Conservation (phyloP, 1,139 yeast genomes). For the Blastobotrys proliferans region DNA sequence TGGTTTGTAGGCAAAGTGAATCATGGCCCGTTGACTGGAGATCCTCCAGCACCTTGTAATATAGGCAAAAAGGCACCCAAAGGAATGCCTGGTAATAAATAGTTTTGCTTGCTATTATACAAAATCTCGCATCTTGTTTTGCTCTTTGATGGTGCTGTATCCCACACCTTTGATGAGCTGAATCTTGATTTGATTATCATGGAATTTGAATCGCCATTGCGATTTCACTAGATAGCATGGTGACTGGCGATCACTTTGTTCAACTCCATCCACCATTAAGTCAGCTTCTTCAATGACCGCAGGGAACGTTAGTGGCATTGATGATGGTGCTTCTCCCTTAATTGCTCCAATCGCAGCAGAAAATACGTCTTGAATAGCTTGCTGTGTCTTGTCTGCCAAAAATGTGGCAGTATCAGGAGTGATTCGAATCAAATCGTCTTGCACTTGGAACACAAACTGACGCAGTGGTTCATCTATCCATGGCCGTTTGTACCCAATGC, state of each 20-base stretch:
- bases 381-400: neutral
- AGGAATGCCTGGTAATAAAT: conserved; percentile 5
- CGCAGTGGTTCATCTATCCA: conserved; percentile 49
- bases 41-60: conserved; percentile 37
- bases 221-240: conserved; percentile 17
- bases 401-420: neutral
- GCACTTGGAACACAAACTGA: conserved; percentile 54
- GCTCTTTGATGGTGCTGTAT: conserved; percentile 13
- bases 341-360: neutral
- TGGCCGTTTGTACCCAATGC: conserved; percentile 48
- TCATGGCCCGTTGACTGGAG: conserved; percentile 39
- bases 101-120: conserved; percentile 6
- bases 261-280: conserved; percentile 12
- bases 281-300: conserved; percentile 12
- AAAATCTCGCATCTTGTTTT: conserved; percentile 16
- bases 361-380: neutral
- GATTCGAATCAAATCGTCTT: conserved; percentile 20
- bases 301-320: neutral
- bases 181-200: conserved; percentile 11
- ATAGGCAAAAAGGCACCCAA: conserved; percentile 20
- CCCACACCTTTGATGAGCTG: conserved; percentile 21
- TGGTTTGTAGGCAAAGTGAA: conserved; percentile 62
- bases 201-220: conserved; percentile 20
- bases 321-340: neutral
- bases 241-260: conserved; percentile 1